These are phyloP conservation scores for Lentinula sp. DNA, from an alignment of 768 basidiomycete species.

Conservation along the genomic window DNA sequence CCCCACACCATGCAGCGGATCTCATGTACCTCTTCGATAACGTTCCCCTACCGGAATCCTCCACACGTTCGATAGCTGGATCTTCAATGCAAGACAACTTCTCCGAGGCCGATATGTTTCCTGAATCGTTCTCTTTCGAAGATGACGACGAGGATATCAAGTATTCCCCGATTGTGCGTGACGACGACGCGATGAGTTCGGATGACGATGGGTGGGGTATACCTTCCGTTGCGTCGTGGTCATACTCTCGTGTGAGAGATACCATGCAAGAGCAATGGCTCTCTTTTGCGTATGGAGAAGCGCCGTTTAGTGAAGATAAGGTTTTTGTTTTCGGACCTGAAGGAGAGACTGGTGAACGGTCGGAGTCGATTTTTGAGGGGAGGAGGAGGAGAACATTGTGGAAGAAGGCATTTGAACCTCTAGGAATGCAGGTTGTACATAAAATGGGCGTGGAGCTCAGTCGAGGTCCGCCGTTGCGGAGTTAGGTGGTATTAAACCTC, in stretches of 20 bases:
- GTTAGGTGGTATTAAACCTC: background rate
- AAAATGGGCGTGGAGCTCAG: slow-evolving; percentile 72
- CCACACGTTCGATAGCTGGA: slow-evolving; percentile 13
- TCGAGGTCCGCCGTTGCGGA: slow-evolving; percentile 47
- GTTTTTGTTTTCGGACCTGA: slow-evolving; percentile 80
- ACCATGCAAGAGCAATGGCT: slow-evolving; percentile 73
- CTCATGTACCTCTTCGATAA: slow-evolving; percentile 78
- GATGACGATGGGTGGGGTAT: slow-evolving; percentile 21
- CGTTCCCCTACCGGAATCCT: slow-evolving; percentile 45
- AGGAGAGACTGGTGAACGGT: slow-evolving; percentile 74
- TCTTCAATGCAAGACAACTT: background rate
- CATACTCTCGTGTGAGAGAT: slow-evolving; percentile 62
- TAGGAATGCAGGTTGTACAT: slow-evolving; percentile 61
- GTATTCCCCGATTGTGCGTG: slow-evolving; percentile 17
- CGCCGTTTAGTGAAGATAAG: slow-evolving; percentile 64
- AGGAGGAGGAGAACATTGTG: slow-evolving; percentile 54
- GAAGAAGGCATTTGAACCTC: slow-evolving; percentile 61
- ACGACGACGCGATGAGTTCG: slow-evolving; percentile 11
- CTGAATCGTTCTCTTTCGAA: slow-evolving; percentile 22
- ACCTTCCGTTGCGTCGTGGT: slow-evolving; percentile 58
- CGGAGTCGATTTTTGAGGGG: slow-evolving; percentile 57
- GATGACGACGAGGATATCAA: slow-evolving; percentile 23
- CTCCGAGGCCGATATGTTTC: slow-evolving; percentile 16
- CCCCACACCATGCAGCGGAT: slow-evolving; percentile 68
- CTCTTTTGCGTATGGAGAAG: slow-evolving; percentile 66